Conservation (phyloP, 495 filamentous ascomycete species). For the Terfezia boudieri region DNA sequence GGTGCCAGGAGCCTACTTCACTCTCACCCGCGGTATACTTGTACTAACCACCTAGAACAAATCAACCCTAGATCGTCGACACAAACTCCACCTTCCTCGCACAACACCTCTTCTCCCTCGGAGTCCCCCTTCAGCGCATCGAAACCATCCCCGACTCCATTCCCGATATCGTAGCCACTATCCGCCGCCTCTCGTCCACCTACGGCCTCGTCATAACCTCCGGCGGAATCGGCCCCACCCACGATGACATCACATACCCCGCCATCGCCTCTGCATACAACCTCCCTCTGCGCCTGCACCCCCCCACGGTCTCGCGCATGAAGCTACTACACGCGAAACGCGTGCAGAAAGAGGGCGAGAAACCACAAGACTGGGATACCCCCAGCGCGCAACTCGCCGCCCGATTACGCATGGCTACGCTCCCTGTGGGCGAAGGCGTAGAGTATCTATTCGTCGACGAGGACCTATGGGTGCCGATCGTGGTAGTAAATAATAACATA, state of each 20-base stretch:
- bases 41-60: neutral
- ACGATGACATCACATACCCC: conserved; percentile 93
- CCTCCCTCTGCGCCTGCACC: conserved; percentile 52
- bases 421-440: conserved; percentile 56
- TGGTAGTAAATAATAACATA: conserved; percentile 70
- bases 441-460: conserved; percentile 53
- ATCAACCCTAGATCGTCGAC: conserved; percentile 39
- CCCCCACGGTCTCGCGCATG: conserved; percentile 58
- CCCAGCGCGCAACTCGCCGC: conserved; percentile 58
- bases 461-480: conserved; percentile 72
- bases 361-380: conserved; percentile 40
- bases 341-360: conserved; percentile 36
- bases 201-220: conserved; percentile 92
- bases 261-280: conserved; percentile 79
- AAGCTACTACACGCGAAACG: conserved; percentile 51
- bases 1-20: conserved; percentile 24
- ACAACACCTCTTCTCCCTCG: conserved; percentile 77
- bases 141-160: conserved; percentile 90
- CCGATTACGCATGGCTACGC: conserved; percentile 67
- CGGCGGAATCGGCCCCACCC: conserved; percentile 85
- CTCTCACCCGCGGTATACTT: neutral
- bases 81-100: conserved; percentile 85
- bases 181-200: conserved; percentile 56
- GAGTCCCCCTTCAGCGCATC: conserved; percentile 65
- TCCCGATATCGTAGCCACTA: conserved; percentile 69